Evolutionary conservation across 2,329 filamentous ascomycete species (phyloP).

Genomic region (Nemania diffusa): DNA sequence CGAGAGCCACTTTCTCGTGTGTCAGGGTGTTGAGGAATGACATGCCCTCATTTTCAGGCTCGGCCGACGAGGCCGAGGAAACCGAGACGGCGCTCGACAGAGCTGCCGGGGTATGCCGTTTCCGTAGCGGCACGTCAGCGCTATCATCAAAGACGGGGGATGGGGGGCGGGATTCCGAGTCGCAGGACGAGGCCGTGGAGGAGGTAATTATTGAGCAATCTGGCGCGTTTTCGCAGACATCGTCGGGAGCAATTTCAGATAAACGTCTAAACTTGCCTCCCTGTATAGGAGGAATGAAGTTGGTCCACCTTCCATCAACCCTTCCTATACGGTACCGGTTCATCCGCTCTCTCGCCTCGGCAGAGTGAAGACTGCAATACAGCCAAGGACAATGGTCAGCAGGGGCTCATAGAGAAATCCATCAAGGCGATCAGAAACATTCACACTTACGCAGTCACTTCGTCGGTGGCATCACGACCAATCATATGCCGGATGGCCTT

Average conservation of each 20-base stretch:
- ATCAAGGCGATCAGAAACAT: constrained; percentile 5
- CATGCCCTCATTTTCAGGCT: constrained; percentile 62
- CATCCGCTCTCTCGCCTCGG: constrained; percentile 80
- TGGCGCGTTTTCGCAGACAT: constrained; percentile 52
- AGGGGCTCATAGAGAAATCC: constrained; percentile 8
- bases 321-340: constrained; percentile 83
- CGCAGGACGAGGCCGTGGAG: constrained; percentile 56
- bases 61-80: constrained; percentile 67
- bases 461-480: constrained; percentile 91
- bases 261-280: constrained; percentile 77
- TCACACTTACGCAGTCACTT: constrained; percentile 81
- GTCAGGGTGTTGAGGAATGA: constrained; percentile 79
- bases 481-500: constrained; percentile 94
- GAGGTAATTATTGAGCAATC: constrained; percentile 42
- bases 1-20: constrained; percentile 77
- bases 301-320: constrained; percentile 83
- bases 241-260: constrained; percentile 52
- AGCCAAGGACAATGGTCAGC: constrained; percentile 14
- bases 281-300: constrained; percentile 92
- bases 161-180: constrained; percentile 63
- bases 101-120: constrained; percentile 43
- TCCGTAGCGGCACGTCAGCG: constrained; percentile 46
- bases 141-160: constrained; percentile 64
- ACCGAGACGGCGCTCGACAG: constrained; percentile 59
- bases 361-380: constrained; percentile 78